phyloP scores from a whole-genome alignment of 441 rosid genomes.

The Dalechampia spathulata region DNA sequence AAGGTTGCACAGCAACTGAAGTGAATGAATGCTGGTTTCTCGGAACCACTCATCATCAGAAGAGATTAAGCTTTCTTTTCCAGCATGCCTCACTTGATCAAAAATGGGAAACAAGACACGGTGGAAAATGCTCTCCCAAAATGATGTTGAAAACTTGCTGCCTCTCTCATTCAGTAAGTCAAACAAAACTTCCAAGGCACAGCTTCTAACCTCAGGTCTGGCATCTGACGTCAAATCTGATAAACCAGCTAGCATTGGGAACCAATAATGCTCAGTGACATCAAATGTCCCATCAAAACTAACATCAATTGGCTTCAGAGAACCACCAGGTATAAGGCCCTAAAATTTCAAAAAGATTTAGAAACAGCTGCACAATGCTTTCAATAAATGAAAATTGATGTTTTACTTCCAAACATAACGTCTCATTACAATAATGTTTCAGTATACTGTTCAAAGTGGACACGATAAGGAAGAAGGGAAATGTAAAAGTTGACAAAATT shows the following conservation, averaged over 20 bases:
- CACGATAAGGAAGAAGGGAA: too few species aligned
- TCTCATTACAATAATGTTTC: neutral
- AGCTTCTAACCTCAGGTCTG: constrained; percentile 94
- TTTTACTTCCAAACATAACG: too few species aligned
- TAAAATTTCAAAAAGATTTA: constrained; percentile 24
- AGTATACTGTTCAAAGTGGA: neutral
- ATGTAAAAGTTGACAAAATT: too few species aligned
- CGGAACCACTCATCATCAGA: constrained; percentile 88
- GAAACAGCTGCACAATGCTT: constrained; percentile 7
- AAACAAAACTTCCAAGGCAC: constrained; percentile 97
- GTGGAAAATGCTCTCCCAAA: constrained; percentile 99
- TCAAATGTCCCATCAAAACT: constrained; percentile 57
- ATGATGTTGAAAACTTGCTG: constrained; percentile 82
- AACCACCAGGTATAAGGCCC: constrained; percentile 98
- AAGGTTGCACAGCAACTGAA: constrained; percentile 97
- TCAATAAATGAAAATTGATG: constrained; percentile 2
- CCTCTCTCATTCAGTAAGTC: constrained; percentile 99
- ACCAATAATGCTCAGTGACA: constrained; percentile 98
- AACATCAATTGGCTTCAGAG: constrained; percentile 66
- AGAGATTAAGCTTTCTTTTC: constrained; percentile 69
- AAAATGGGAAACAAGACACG: constrained; percentile 98
- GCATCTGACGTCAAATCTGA: constrained; percentile 96
- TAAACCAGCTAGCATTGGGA: constrained; percentile 99
- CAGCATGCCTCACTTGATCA: constrained; percentile 95
- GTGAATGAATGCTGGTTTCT: constrained; percentile 98